phyloP scores from a whole-genome alignment of 106 monocot species.

The Acorus gramineus region DNA sequence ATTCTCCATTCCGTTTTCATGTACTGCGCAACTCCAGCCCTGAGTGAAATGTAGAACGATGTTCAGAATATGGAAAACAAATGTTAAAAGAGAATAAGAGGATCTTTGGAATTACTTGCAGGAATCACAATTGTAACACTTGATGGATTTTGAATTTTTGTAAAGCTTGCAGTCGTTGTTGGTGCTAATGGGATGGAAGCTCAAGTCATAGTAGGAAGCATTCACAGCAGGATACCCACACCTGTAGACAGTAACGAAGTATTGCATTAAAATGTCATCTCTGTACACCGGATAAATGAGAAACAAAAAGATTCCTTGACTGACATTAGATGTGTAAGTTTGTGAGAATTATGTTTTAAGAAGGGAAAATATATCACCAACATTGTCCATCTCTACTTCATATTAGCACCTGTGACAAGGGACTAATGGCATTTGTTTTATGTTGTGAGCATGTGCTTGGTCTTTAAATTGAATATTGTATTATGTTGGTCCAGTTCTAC shows the following conservation, averaged over 20 bases:
- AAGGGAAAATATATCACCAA: no score
- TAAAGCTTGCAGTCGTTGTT: conserved; percentile 87
- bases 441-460: no score
- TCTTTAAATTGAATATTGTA: no score
- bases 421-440: no score
- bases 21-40: conserved; percentile 95
- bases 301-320: no score
- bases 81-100: background rate
- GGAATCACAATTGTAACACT: conserved; percentile 91
- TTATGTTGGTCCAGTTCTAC: no score
- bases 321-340: no score
- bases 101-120: conserved; percentile 69
- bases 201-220: conserved; percentile 90
- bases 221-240: conserved; percentile 89
- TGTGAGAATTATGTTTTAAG: no score
- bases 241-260: conserved; percentile 18
- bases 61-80: background rate
- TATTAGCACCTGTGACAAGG: no score
- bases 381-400: no score
- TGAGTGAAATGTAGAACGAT: conserved; percentile 6
- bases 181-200: conserved; percentile 80
- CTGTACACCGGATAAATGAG: no score
- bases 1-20: conserved; percentile 92
- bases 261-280: no score
- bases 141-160: conserved; percentile 53